Base-by-base conservation (phyloP, 2,329 filamentous ascomycete genomes). In the Monilinia aucupariae region DNA sequence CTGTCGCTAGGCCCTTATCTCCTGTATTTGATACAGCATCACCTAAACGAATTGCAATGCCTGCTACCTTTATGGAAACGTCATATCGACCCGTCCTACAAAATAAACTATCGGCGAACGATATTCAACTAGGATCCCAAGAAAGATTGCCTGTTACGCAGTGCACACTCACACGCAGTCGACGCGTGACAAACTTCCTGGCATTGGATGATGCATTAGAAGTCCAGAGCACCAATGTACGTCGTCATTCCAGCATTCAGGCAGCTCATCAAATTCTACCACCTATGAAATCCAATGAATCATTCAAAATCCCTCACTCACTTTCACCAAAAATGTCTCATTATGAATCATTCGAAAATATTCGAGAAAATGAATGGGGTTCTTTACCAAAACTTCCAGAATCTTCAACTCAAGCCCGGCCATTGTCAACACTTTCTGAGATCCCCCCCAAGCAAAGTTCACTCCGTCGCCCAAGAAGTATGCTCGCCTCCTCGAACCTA, bases 121-220 rank as follows among this genome's bases (percentile, higher is more conserved):
- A 64, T 39, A 64, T 65, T n/a, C 64, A 61, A 22, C 62, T 62
- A n/a, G 59, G 64, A 25, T 64, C 66, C 4, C 65, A 48, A 30
- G 61, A 27, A 25, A n/a, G n/a, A 9, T 47, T 43, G 48, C 22
- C 30, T 39, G 34, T 56, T 17, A 37, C 32, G 27, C 47, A 47
- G 34, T 32, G 51, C 32, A 9, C 22, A 27, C 30, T 61, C 32
- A 59, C 37, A 22, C 25, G 45, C 22, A 50, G 63, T 25, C 64
- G 55, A 25, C 67, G 65, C 32, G 63, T 65, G 45, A 67, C 70
- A 27, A 70, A 63, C 50, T 62, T 69, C 4, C 64, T 65, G 22
- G 65, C 67, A 32, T 64, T 67, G 1, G 27, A 56, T 15, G 59
- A 67, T 48, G 49, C 63, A 20, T 45, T 61, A 34, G 51, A 64